Evolutionary conservation across 169 alveolate genomes (phyloP).

Genomic region (Plasmodium gaboni): DNA sequence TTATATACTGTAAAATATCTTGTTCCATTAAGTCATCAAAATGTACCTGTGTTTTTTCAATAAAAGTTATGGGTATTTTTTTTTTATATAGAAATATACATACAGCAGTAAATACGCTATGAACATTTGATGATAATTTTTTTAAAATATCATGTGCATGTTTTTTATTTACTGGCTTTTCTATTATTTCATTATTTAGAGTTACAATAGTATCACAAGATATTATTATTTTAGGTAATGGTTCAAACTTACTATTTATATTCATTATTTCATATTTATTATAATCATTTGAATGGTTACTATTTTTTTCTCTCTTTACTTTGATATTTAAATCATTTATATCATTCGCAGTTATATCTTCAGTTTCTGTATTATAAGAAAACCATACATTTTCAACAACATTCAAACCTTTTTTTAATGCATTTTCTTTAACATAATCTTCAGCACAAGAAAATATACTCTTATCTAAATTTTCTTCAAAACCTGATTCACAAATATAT

Average conservation of each 20-base stretch:
- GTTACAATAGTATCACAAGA: constrained; percentile 82
- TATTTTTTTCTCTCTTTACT: neutral
- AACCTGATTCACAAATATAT: constrained; percentile 78
- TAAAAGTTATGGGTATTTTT: constrained; percentile 63
- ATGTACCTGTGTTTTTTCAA: constrained; percentile 74
- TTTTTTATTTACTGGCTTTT: constrained; percentile 80
- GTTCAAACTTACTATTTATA: constrained; percentile 33
- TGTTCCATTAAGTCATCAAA: constrained; percentile 79
- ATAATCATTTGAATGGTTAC: neutral
- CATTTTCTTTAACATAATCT: constrained; percentile 82
- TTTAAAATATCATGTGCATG: constrained; percentile 80
- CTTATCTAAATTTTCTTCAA: constrained; percentile 84
- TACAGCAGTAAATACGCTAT: constrained; percentile 82
- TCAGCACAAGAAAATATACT: constrained; percentile 72
- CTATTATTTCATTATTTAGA: constrained; percentile 78
- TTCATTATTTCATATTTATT: constrained; percentile 18
- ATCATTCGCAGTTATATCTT: neutral
- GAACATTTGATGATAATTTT: constrained; percentile 63
- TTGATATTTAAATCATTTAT: neutral
- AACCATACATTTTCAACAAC: constrained; percentile 81
- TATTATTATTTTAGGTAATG: constrained; percentile 50
- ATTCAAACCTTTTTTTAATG: constrained; percentile 80
- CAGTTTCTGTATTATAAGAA: neutral
- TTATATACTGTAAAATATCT: constrained; percentile 79
- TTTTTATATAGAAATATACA: constrained; percentile 77